Evolutionary conservation across 1,284 basidiomycete genomes (phyloP).

Genomic region (Gymnopus androsaceus): DNA sequence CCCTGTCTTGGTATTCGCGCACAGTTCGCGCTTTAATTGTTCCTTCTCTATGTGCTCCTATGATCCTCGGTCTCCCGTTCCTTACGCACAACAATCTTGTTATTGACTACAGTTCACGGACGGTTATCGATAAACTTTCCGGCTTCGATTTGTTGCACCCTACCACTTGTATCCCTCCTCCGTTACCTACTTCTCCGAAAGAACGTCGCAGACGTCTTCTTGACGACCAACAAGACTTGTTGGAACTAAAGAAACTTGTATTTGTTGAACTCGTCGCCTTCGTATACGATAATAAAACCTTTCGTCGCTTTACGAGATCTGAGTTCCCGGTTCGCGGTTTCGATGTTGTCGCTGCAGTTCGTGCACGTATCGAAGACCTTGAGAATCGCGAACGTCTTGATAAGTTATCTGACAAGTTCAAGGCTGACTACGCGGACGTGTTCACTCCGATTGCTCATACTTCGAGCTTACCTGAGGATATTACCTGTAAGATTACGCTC

Average conservation of each 20-base stretch:
- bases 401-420: conserved; percentile 13
- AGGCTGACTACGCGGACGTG: conserved; percentile 16
- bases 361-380: conserved; percentile 18
- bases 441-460: conserved; percentile 19
- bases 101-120: no score
- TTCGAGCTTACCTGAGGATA: conserved; percentile 25
- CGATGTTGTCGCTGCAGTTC: conserved; percentile 16
- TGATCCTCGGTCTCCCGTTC: no score
- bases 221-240: no score
- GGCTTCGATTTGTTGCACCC: conserved; percentile 27
- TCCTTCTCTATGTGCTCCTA: no score
- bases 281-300: background rate
- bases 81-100: no score
- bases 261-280: background rate
- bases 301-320: background rate
- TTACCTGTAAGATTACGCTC: conserved; percentile 27
- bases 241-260: background rate
- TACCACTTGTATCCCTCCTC: background rate
- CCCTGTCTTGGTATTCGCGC: no score
- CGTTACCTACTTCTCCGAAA: background rate
- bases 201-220: background rate
- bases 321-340: background rate
- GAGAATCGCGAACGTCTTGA: conserved; percentile 12
- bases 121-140: no score
- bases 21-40: no score